These are phyloP conservation scores for Trypanosoma theileri DNA, from an alignment of 208 protist genomes.

Conservation along the genomic window DNA sequence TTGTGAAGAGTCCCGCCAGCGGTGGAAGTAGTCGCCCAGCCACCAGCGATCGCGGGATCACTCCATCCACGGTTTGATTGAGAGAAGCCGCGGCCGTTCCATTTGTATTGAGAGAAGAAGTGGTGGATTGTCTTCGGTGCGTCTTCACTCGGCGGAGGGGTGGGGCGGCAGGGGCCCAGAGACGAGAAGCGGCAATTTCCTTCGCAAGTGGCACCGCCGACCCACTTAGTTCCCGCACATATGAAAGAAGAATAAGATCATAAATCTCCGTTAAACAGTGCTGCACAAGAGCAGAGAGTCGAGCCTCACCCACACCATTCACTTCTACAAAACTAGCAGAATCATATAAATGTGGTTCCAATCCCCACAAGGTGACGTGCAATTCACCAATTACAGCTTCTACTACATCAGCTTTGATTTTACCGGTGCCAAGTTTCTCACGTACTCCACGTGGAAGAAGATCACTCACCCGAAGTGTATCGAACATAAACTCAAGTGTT, in stretches of 20 bases:
- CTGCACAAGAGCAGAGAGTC: conserved; percentile 54
- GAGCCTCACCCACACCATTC: conserved; percentile 55
- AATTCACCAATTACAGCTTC: conserved; percentile 79
- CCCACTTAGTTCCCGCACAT: conserved; percentile 45
- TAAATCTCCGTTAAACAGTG: conserved; percentile 90
- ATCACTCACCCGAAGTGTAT: conserved; percentile 53
- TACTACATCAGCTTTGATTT: conserved; percentile 84
- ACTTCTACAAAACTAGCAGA: conserved; percentile 66
- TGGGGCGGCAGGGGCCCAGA: conserved; percentile 44
- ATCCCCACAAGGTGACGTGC: conserved; percentile 49
- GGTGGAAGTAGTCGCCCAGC: conserved; percentile 42
- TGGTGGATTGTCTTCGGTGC: too few relatives aligned
- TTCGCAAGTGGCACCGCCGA: conserved; percentile 73
- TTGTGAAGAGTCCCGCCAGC: conserved; percentile 37
- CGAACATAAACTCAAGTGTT: conserved; percentile 78
- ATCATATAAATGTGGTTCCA: conserved; percentile 66
- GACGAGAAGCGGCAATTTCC: conserved; percentile 55
- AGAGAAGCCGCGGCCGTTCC: too few relatives aligned
- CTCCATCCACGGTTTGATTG: too few relatives aligned
- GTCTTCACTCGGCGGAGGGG: conserved; percentile 6
- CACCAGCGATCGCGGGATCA: background rate
- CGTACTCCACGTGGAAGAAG: conserved; percentile 34
- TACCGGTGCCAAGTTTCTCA: conserved; percentile 41
- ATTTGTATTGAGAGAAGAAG: too few relatives aligned
- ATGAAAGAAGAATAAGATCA: conserved; percentile 73